Evolutionary conservation across 371 early-diverging fungal genomes (phyloP).

Genomic region (Quaeritorhiza haematococci): DNA sequence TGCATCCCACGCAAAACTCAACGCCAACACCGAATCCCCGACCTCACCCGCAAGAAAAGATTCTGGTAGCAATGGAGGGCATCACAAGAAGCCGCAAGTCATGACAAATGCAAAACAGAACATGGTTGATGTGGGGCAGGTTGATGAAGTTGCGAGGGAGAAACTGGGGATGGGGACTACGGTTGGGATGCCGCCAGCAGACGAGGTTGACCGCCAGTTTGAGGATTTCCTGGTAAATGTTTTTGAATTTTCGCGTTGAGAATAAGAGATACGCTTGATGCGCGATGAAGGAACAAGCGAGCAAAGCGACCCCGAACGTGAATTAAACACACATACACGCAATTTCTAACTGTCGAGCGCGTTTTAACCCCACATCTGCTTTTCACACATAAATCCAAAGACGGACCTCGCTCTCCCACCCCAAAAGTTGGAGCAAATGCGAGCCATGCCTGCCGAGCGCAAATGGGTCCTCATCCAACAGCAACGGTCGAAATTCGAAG

Average conservation of each 20-base stretch:
- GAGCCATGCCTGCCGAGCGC: constrained; percentile 10
- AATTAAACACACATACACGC: neutral
- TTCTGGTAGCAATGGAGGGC: no score
- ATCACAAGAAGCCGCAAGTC: no score
- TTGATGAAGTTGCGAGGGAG: no score
- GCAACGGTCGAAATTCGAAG: constrained; percentile 10
- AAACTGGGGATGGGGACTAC: no score
- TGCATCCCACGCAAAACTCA: no score
- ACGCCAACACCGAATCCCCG: no score
- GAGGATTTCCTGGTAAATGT: constrained; percentile 13
- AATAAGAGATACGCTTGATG: neutral
- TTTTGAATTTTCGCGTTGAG: neutral
- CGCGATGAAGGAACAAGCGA: neutral
- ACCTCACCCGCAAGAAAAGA: no score
- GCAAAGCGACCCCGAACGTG: neutral
- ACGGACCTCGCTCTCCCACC: constrained; percentile 17
- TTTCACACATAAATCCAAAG: no score
- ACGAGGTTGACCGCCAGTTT: constrained; percentile 2
- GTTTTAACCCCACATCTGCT: no score
- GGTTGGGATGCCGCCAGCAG: neutral
- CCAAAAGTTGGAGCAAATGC: constrained; percentile 16
- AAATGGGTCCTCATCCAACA: constrained; percentile 21
- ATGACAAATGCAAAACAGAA: no score
- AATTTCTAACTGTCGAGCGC: no score
- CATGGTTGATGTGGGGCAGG: no score